Base-by-base conservation (phyloP, 768 basidiomycete species). In the Lentinus tigrinus region DNA sequence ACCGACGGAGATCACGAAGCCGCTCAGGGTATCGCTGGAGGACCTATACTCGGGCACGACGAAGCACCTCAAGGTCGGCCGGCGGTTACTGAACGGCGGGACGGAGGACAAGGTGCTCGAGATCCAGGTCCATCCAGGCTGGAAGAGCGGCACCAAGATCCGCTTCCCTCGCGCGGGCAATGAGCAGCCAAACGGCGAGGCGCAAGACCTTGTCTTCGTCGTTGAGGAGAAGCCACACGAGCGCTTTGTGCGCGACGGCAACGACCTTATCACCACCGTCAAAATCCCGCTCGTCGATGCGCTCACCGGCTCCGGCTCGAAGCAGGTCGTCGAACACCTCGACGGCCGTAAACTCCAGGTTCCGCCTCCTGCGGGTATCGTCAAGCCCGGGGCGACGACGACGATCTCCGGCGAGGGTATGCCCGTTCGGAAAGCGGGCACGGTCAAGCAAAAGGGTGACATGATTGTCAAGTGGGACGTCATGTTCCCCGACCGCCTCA, bases 121-220 rank as follows among this genome's bases (percentile, higher is more conserved):
- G 66, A 87, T 93, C 66, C 77, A 81, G 34, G 80, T 93, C 23
- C 81, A 82, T 62, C 93, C 95, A 0, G 96, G 96, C 0, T 98
- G 95, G 95, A 98, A 98, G 80, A 84, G 85, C 60, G 96, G 96
- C 0, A 98, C 96, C 17, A 97, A 96, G 75, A 82, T 98, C 58
- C 86, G 92, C 40, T 98, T 95, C 73, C 84, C 91, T 0, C 83
- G 84, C 21, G 88, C 92, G 10, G 93, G 93, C 3, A 95, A 98
- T 72, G 93, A 95, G 66, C 78, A 81, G 51, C 69, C 75, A 13
- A 71, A 60, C 34, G 88, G 89, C 11, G 88, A 88, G 46, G 71
- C 89, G 14, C 93, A 95, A 67, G 93, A 95, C 70, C 81, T 99
- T n/a, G 95, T 95, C 31, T 98, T 99, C 69, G 85, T 96, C 47